Percentiles rank a stretch among this genome's conserved stretches.
These are phyloP conservation scores for Metarhizium guizhouense DNA, from an alignment of 2,329 filamentous ascomycete genomes.

Conservation along the genomic window DNA sequence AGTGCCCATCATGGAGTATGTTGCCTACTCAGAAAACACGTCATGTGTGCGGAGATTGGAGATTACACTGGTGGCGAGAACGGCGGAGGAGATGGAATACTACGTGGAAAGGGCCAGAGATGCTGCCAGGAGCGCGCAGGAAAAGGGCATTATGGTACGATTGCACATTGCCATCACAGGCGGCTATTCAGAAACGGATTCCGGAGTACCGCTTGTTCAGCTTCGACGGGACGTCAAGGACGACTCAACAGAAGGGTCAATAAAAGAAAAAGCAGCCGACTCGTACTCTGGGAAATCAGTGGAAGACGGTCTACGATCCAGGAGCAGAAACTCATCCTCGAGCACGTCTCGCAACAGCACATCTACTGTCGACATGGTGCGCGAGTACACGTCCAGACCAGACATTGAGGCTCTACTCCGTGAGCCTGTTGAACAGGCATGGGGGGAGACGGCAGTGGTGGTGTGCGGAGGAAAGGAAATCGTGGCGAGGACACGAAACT, in stretches of 20 bases:
- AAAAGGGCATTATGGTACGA: constrained; percentile 37
- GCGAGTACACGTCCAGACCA: constrained; percentile 36
- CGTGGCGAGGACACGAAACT: constrained; percentile 44
- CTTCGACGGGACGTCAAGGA: neutral
- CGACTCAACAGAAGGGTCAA: neutral
- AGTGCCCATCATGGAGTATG: constrained; percentile 48
- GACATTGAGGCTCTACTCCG: constrained; percentile 44
- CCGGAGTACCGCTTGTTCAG: constrained; percentile 4
- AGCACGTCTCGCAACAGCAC: neutral
- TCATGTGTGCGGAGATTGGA: constrained; percentile 45
- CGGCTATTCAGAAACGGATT: neutral
- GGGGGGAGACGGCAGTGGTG: constrained; percentile 52
- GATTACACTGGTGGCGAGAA: constrained; percentile 42
- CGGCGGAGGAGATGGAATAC: constrained; percentile 44
- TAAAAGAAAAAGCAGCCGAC: neutral
- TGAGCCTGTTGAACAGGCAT: constrained; percentile 44
- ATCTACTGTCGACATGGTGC: constrained; percentile 23
- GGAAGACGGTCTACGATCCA: neutral
- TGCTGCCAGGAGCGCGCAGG: constrained; percentile 31
- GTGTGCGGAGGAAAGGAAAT: constrained; percentile 51
- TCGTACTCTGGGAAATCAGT: neutral
- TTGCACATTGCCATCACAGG: constrained; percentile 48
- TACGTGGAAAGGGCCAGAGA: constrained; percentile 41
- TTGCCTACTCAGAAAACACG: constrained; percentile 30
- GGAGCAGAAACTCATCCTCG: neutral